Percentiles rank a stretch among this genome's conserved stretches.
These are phyloP conservation scores for Clavispora vitiphila DNA, from an alignment of 805 yeast species.

Conservation along the genomic window DNA sequence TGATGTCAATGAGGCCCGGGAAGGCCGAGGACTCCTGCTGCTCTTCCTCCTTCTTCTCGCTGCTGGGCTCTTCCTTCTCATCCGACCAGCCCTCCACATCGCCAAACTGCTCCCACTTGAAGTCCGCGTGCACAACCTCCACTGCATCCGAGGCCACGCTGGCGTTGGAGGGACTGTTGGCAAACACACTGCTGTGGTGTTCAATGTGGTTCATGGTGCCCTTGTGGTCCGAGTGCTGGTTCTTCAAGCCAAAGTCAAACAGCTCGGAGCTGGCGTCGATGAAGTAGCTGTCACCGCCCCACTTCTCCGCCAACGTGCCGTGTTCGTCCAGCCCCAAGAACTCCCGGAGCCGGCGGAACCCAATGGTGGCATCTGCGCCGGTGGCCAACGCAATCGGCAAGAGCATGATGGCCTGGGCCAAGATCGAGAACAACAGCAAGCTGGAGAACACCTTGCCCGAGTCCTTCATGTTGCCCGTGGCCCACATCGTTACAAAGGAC, in stretches of 20 bases:
- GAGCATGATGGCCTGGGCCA: constrained; percentile 41
- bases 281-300: constrained; percentile 7
- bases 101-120: constrained; percentile 11
- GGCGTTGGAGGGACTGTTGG: no score
- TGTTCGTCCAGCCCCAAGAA: constrained; percentile 18
- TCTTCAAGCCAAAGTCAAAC: constrained; percentile 3
- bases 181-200: constrained; percentile 2
- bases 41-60: neutral
- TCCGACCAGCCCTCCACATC: constrained; percentile 1
- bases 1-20: constrained; percentile 31
- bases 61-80: neutral
- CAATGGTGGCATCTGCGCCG: constrained; percentile 42
- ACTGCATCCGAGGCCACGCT: no score
- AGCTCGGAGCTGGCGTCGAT: constrained; percentile 1
- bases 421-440: constrained; percentile 36
- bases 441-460: constrained; percentile 41
- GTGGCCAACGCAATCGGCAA: constrained; percentile 41
- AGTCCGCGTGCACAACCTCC: constrained; percentile 10
- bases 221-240: no score
- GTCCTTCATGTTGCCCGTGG: constrained; percentile 34
- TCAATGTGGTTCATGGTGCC: neutral
- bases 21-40: constrained; percentile 10
- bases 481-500: constrained; percentile 42
- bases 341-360: constrained; percentile 25
- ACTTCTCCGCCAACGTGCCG: constrained; percentile 8